phyloP scores from a whole-genome alignment of 2,329 filamentous ascomycete species.

The Diaporthe ampelina region DNA sequence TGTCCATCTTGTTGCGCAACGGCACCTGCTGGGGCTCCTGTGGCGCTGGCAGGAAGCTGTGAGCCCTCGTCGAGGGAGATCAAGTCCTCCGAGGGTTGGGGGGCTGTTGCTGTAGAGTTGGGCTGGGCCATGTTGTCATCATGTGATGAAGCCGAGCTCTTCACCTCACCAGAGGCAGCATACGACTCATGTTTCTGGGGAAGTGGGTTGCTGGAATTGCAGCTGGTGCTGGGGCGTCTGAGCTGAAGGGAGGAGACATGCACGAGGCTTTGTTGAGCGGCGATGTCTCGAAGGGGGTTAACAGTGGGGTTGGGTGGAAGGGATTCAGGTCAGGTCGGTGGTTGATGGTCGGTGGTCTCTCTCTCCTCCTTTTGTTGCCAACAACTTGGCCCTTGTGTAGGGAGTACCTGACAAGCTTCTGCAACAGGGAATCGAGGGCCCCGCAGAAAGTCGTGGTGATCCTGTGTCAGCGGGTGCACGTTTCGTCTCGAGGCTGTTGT shows the following conservation, averaged over 20 bases:
- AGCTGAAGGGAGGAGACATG: constrained; percentile 41
- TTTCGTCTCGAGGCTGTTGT: constrained; percentile 27
- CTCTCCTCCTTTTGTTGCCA: constrained; percentile 10
- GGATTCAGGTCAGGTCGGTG: neutral
- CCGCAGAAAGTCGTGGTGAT: constrained; percentile 35
- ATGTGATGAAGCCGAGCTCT: constrained; percentile 39
- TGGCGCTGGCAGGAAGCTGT: neutral
- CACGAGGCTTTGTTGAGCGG: constrained; percentile 31
- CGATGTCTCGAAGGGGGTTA: neutral
- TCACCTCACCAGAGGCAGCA: constrained; percentile 35
- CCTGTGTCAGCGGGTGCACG: constrained; percentile 31
- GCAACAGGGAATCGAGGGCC: constrained; percentile 21
- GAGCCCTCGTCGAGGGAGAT: constrained; percentile 28
- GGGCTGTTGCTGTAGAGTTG: constrained; percentile 16
- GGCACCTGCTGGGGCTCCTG: neutral
- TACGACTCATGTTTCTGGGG: constrained; percentile 37
- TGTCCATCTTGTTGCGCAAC: constrained; percentile 19
- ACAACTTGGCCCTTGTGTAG: neutral
- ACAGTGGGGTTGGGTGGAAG: neutral
- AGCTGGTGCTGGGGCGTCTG: constrained; percentile 33
- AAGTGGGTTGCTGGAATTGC: constrained; percentile 23
- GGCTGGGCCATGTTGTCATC: constrained; percentile 33
- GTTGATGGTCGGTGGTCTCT: neutral
- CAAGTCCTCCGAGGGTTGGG: constrained; percentile 35
- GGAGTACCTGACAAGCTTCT: constrained; percentile 29